Base-by-base conservation (phyloP, 2,329 filamentous ascomycete genomes). In the Sarocladium brachiariae region DNA sequence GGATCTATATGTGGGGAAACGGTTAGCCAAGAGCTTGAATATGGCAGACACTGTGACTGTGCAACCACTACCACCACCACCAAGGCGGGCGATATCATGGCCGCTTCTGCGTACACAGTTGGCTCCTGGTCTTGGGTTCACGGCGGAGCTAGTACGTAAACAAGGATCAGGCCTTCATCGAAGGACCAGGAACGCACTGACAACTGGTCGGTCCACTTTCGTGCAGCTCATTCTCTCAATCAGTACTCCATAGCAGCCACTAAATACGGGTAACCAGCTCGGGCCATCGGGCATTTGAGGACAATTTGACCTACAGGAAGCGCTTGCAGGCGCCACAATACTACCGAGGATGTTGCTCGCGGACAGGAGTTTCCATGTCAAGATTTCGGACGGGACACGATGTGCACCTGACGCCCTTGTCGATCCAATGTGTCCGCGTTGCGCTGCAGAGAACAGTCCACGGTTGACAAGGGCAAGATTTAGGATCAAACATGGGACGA, bases 261-360 rank as follows among this genome's bases (percentile, higher is more conserved):
- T n/a, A 4, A 33, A 33, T 4, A 11, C 4, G 19, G 14, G 16
- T 10, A 30, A n/a, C 33, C 43, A 47, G 43, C 43, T 47, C 43
- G 43, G 43, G 19, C 43, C 43, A 33, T 47, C 43, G 43, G 39
- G 39, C 43, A 47, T 19, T 18, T 30, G 16, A 47, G 16, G 27
- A 27, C 39, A 43, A 27, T 25, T 30, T 25, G 21, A 43, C 39
- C 39, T 27, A n/a, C 39, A 27, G 11, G 21, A 27, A 27, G 8
- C 21, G n/a, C 25, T 18, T 33, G 43, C 43, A 47, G 24, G 25
- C 43, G 43, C 43, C 43, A 47, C 43, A 31, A 33, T 31, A 3
- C 10, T 7, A 21, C 18, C 16, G 7, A 43, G n/a, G 21, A 43
- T 7, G 7, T 25, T 14, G 39, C n/a, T n/a, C n/a, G n/a, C n/a